These are phyloP conservation scores for Limtongia smithiae DNA, from an alignment of 805 yeast genomes.

Conservation along the genomic window DNA sequence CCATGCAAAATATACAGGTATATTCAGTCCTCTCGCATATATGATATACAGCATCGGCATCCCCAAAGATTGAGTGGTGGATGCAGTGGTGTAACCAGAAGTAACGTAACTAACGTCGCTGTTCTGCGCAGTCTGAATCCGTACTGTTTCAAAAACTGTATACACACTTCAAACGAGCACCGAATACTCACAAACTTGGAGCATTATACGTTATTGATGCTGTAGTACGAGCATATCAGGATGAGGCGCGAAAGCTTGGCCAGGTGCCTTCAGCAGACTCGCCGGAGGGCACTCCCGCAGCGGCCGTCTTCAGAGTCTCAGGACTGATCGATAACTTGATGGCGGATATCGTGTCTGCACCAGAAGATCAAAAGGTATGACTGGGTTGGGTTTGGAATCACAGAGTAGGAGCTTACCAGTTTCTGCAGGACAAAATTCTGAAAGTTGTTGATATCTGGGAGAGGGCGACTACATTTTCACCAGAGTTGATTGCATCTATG, in stretches of 20 bases:
- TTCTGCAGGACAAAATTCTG: constrained; percentile 58
- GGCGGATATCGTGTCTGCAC: constrained; percentile 57
- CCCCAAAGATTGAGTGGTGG: background rate
- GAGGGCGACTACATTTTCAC: constrained; percentile 71
- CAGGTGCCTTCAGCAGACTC: constrained; percentile 38
- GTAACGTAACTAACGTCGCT: constrained; percentile 4
- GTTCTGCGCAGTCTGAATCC: constrained; percentile 43
- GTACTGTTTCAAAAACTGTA: constrained; percentile 56
- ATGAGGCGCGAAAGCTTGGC: constrained; percentile 57
- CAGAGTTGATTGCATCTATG: constrained; percentile 51
- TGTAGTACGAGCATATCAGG: constrained; percentile 78
- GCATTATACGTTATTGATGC: constrained; percentile 89
- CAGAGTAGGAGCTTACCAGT: no score
- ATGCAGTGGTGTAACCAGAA: background rate
- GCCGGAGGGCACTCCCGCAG: constrained; percentile 67
- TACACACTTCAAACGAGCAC: constrained; percentile 66
- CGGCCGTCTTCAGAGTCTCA: constrained; percentile 65
- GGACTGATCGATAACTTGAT: constrained; percentile 61
- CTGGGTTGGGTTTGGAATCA: no score
- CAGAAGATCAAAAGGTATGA: constrained; percentile 48
- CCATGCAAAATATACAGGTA: constrained; percentile 59
- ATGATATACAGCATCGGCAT: background rate
- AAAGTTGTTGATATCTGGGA: constrained; percentile 93
- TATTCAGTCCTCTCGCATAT: background rate
- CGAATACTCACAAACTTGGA: constrained; percentile 82